Conservation (phyloP, 148 eudicot species). For the Simmondsia chinensis region DNA sequence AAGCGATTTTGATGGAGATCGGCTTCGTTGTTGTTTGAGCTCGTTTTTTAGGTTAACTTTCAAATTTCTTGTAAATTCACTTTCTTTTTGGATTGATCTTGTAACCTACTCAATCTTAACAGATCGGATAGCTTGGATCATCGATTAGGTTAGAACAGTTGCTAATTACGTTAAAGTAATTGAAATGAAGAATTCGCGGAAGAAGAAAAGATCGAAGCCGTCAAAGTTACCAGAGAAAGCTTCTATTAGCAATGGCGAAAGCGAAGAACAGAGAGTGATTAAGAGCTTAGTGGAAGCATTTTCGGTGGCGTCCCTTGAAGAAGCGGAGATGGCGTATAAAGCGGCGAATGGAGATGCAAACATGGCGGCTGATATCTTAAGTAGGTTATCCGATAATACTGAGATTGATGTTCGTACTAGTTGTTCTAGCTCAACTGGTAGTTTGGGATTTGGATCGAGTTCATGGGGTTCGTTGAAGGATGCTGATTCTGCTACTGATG, state of each 20-base stretch:
- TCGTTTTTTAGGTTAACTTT: too few relatives aligned
- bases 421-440: constrained; percentile 44
- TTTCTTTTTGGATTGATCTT: too few relatives aligned
- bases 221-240: constrained; percentile 10
- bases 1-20: too few relatives aligned
- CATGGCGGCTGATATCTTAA: constrained; percentile 57
- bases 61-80: too few relatives aligned
- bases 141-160: too few relatives aligned
- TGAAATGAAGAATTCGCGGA: constrained; percentile 57
- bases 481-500: neutral
- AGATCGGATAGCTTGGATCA: neutral
- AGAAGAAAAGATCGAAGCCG: constrained; percentile 34
- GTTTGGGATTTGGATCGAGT: constrained; percentile 18
- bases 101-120: neutral
- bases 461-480: constrained; percentile 26
- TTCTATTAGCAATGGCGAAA: constrained; percentile 6
- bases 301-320: constrained; percentile 47
- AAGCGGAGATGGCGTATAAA: constrained; percentile 41
- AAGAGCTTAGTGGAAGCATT: constrained; percentile 49
- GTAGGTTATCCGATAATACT: constrained; percentile 16
- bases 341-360: constrained; percentile 46
- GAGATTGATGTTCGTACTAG: constrained; percentile 24
- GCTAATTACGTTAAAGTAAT: neutral
- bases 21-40: too few relatives aligned
- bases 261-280: constrained; percentile 21